Evolutionary conservation across 768 basidiomycete species (phyloP).

Genomic region (Lentinus tigrinus): DNA sequence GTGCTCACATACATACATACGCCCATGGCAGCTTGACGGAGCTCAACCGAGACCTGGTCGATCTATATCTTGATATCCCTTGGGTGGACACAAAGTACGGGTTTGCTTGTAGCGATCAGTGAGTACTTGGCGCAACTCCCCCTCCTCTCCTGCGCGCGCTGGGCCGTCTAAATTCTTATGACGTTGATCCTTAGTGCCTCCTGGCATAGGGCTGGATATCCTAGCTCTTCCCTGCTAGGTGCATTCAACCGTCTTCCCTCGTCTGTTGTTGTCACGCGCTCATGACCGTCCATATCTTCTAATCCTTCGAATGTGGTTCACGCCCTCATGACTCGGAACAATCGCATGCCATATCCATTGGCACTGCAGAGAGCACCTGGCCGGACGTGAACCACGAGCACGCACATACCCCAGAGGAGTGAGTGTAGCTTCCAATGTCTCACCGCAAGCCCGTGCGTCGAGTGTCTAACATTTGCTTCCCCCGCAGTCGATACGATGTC

Average conservation of each 20-base stretch:
- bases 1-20: no score
- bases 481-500: slow-evolving; percentile 71
- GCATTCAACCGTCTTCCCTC: slow-evolving; percentile 23
- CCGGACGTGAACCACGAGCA: slow-evolving; percentile 71
- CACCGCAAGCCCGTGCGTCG: slow-evolving; percentile 3
- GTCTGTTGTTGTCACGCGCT: slow-evolving; percentile 10
- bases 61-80: slow-evolving; percentile 80
- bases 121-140: slow-evolving; percentile 28
- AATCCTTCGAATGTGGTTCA: background rate
- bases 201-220: slow-evolving; percentile 85
- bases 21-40: slow-evolving; percentile 61
- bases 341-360: no score
- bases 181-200: slow-evolving; percentile 50
- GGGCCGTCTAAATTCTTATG: slow-evolving; percentile 25
- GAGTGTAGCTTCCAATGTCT: slow-evolving; percentile 31
- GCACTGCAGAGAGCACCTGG: slow-evolving; percentile 70
- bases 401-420: slow-evolving; percentile 84
- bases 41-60: slow-evolving; percentile 77
- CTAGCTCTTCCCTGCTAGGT: slow-evolving; percentile 82
- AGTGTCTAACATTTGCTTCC: slow-evolving; percentile 16
- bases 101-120: slow-evolving; percentile 95
- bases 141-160: slow-evolving; percentile 17
- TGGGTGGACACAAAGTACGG: slow-evolving; percentile 88
- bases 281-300: slow-evolving; percentile 1
- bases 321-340: no score